These are phyloP conservation scores for Fusarium sp. DNA, from an alignment of 2,329 filamentous ascomycete species.

Conservation along the genomic window DNA sequence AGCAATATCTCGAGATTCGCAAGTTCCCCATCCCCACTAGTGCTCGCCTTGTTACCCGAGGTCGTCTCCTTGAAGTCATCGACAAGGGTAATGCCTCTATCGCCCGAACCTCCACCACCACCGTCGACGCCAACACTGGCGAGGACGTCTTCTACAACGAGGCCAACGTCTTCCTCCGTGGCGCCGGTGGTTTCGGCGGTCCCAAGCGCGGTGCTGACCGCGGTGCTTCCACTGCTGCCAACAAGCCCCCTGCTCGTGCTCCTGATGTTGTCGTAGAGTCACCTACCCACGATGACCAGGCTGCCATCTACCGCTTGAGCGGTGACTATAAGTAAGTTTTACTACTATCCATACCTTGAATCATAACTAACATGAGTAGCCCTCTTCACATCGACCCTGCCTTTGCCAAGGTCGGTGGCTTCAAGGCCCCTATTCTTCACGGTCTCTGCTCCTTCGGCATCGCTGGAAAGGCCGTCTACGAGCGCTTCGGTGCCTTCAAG, in stretches of 20 bases:
- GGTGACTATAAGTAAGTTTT: slow-evolving; percentile 82
- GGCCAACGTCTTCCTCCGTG: slow-evolving; percentile 89
- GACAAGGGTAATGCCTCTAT: slow-evolving; percentile 95
- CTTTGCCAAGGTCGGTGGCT: slow-evolving; percentile 95
- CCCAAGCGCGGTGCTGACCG: slow-evolving; percentile 79
- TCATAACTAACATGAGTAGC: slow-evolving; percentile 46
- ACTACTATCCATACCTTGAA: not conserved
- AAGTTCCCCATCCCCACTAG: slow-evolving; percentile 92
- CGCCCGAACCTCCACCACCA: slow-evolving; percentile 81
- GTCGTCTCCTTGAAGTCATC: slow-evolving; percentile 88
- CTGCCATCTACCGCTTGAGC: slow-evolving; percentile 89
- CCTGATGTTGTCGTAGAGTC: slow-evolving; percentile 88
- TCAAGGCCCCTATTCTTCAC: slow-evolving; percentile 93
- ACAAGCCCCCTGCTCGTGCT: slow-evolving; percentile 78
- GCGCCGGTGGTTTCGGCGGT: slow-evolving; percentile 90
- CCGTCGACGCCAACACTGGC: slow-evolving; percentile 83
- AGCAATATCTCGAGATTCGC: slow-evolving; percentile 96
- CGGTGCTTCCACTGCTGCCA: slow-evolving; percentile 80
- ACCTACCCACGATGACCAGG: slow-evolving; percentile 89
- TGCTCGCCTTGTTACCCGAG: slow-evolving; percentile 78
- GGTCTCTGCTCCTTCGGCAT: slow-evolving; percentile 97
- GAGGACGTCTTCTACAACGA: slow-evolving; percentile 98
- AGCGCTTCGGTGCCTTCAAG: slow-evolving; percentile 83
- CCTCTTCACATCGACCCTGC: slow-evolving; percentile 94
- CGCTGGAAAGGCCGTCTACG: slow-evolving; percentile 87